A percentile compares a stretch with the other conserved stretches of the same genome.
phyloP scores from a whole-genome alignment of 2,329 filamentous ascomycete genomes.

The Boeremia exigua region DNA sequence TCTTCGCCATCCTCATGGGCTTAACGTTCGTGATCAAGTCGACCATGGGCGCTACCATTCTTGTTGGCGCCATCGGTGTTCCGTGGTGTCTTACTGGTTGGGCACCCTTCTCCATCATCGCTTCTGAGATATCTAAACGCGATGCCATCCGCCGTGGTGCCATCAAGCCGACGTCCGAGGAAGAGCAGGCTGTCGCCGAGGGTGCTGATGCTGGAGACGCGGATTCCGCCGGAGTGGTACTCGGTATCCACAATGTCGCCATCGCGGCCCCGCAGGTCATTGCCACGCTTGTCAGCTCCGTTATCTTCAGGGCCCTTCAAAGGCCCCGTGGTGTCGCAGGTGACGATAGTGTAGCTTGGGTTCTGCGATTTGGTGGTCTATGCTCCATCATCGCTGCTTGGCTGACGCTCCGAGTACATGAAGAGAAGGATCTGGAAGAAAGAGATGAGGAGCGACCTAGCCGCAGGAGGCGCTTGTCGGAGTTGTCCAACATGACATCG shows the following conservation, averaged over 20 bases:
- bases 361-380: conserved; percentile 81
- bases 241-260: conserved; percentile 95
- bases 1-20: conserved; percentile 83
- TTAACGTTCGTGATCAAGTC: conserved; percentile 79
- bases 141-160: conserved; percentile 69
- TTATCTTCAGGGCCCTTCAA: conserved; percentile 84
- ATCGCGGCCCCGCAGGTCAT: conserved; percentile 91
- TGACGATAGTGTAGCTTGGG: conserved; percentile 86
- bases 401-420: conserved; percentile 71
- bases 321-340: conserved; percentile 84
- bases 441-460: conserved; percentile 25
- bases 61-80: conserved; percentile 83
- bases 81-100: conserved; percentile 93
- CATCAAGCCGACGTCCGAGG: conserved; percentile 49
- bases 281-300: conserved; percentile 81
- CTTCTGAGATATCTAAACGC: conserved; percentile 84
- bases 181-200: conserved; percentile 49
- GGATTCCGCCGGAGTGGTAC: conserved; percentile 85
- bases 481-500: conserved; percentile 14
- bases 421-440: conserved; percentile 56
- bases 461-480: conserved; percentile 30
- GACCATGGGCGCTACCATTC: conserved; percentile 72
- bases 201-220: conserved; percentile 63
- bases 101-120: conserved; percentile 95
- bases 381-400: conserved; percentile 79